phyloP scores from a whole-genome alignment of 108 stramenopile genomes.

The Fistulifera pelliculosa region DNA sequence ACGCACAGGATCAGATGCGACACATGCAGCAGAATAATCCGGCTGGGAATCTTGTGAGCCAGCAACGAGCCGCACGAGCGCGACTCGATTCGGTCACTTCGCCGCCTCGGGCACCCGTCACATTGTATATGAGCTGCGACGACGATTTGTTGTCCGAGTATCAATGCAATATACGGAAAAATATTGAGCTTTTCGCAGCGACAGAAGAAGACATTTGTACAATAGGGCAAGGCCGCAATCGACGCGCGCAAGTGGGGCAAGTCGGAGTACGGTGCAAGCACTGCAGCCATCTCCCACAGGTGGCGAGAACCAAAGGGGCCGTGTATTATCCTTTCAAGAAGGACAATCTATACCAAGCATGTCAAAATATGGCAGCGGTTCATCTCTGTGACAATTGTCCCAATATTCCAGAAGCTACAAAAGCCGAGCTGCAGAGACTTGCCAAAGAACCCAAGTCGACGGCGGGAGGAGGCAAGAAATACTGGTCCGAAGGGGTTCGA shows the following conservation, averaged over 20 bases:
- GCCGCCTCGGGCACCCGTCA: background rate
- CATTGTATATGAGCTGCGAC: background rate
- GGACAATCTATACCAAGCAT: conserved; percentile 58
- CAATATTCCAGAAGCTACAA: background rate
- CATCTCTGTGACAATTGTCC: conserved; percentile 24
- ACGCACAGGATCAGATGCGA: background rate
- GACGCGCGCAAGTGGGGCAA: conserved; percentile 38
- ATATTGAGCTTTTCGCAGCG: conserved; percentile 14
- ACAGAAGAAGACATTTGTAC: conserved; percentile 13
- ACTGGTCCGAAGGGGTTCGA: conserved; percentile 5
- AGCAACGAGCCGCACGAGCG: background rate
- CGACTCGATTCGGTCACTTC: background rate
- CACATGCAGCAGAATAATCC: no score
- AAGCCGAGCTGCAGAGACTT: background rate
- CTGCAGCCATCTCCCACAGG: conserved; percentile 43
- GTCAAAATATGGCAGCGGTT: conserved; percentile 27
- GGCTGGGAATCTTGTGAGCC: background rate
- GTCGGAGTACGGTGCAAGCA: conserved; percentile 68
- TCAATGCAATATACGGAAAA: conserved; percentile 5
- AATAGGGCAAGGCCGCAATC: conserved; percentile 25
- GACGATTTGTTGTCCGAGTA: no score
- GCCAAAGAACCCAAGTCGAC: background rate
- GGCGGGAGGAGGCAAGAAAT: conserved; percentile 10
- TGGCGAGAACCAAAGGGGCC: conserved; percentile 45
- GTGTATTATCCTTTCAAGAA: conserved; percentile 64